Conservation (phyloP, 2,329 filamentous ascomycete species). For the Talaromyces sp. region DNA sequence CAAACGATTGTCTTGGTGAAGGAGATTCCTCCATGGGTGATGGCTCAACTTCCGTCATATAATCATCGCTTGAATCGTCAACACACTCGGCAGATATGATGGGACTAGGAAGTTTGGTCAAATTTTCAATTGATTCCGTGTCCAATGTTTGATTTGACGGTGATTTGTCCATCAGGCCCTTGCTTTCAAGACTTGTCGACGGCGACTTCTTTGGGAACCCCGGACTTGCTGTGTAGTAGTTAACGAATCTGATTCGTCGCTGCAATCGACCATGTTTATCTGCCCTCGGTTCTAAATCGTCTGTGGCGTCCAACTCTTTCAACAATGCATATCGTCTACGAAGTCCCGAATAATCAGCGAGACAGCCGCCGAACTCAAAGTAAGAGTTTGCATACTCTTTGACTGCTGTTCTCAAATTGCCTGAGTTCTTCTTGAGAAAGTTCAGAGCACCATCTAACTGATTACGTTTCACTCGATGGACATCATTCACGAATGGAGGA, state of each 20-base stretch:
- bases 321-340: slow-evolving; percentile 67
- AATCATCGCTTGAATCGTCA: not conserved
- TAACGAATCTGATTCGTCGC: slow-evolving; percentile 68
- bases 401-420: slow-evolving; percentile 66
- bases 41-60: slow-evolving; percentile 9
- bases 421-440: slow-evolving; percentile 77
- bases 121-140: not conserved
- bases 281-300: slow-evolving; percentile 48
- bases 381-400: slow-evolving; percentile 74
- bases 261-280: slow-evolving; percentile 28
- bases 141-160: not conserved
- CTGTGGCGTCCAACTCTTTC: slow-evolving; percentile 67
- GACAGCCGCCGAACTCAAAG: slow-evolving; percentile 74
- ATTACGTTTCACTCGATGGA: slow-evolving; percentile 65
- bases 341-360: slow-evolving; percentile 71
- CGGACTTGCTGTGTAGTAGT: slow-evolving; percentile 86
- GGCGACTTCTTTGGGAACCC: slow-evolving; percentile 42
- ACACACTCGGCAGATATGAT: not conserved
- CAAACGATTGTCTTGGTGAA: slow-evolving; percentile 7
- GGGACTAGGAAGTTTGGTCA: slow-evolving; percentile 9
- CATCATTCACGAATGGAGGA: slow-evolving; percentile 71
- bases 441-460: slow-evolving; percentile 62
- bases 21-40: slow-evolving; percentile 5
- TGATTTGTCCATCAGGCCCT: not conserved
- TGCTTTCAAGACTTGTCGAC: not conserved